A percentile compares a stretch with the other conserved stretches of the same genome.
phyloP scores from a whole-genome alignment of 768 basidiomycete species.

The Cystobasidium ongulense region DNA sequence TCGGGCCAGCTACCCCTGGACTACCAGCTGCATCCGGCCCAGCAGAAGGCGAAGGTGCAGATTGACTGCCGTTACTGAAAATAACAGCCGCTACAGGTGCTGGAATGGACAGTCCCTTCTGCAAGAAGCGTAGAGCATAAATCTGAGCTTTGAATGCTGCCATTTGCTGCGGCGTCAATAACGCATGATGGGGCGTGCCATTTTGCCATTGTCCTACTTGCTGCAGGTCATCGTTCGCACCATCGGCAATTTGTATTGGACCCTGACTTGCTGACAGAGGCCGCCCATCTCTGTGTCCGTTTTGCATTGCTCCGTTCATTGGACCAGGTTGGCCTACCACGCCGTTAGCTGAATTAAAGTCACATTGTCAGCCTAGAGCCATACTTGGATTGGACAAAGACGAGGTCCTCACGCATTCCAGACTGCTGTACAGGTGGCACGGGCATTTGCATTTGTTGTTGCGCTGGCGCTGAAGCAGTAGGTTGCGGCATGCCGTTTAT shows the following conservation, averaged over 20 bases:
- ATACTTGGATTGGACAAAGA: not conserved
- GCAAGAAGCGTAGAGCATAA: slow-evolving; percentile 40
- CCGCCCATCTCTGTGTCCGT: not conserved
- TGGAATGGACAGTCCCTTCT: slow-evolving; percentile 40
- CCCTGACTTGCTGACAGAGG: not conserved
- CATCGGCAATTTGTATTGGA: not conserved
- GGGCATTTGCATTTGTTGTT: not conserved
- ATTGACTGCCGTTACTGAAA: slow-evolving; percentile 5
- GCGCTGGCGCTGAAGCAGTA: too few relatives aligned
- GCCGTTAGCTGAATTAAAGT: not conserved
- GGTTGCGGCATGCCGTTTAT: not conserved
- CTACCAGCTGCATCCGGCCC: not conserved
- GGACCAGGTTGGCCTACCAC: not conserved
- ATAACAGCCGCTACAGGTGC: slow-evolving; percentile 35
- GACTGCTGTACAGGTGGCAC: not conserved
- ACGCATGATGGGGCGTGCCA: not conserved
- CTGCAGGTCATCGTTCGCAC: not conserved
- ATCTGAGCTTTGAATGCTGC: slow-evolving; percentile 40
- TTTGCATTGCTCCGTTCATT: not conserved
- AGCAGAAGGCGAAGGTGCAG: not conserved
- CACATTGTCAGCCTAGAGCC: not conserved
- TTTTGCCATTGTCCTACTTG: not conserved
- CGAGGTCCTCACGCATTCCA: not conserved
- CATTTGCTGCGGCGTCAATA: slow-evolving; percentile 18
- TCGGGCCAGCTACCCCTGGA: not conserved